Evolutionary conservation across 106 monocot species (phyloP).

Genomic region (Phalaenopsis equestris): DNA sequence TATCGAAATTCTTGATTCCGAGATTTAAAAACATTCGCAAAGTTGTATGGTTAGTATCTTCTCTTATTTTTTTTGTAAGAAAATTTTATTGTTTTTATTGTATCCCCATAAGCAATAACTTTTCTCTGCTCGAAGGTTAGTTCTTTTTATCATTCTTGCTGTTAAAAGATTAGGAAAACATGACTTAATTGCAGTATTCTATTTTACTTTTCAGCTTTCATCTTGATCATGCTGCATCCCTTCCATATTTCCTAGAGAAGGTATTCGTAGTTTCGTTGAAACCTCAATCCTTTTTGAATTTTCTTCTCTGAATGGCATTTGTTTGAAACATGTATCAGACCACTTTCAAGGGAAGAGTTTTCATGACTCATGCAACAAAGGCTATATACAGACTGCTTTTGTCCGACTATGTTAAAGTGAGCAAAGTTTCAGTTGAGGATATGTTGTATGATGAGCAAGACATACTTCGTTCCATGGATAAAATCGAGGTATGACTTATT

Average conservation of each 20-base stretch:
- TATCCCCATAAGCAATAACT: not conserved
- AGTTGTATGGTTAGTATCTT: not conserved
- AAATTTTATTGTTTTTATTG: not conserved
- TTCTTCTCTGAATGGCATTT: not conserved
- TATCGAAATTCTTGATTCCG: not conserved
- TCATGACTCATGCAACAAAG: slow-evolving; percentile 99
- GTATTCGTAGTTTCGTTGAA: slow-evolving; percentile 15
- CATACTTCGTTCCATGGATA: slow-evolving; percentile 88
- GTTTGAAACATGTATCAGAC: slow-evolving; percentile 41
- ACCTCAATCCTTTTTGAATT: not conserved
- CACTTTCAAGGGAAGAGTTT: slow-evolving; percentile 79
- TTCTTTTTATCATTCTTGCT: not conserved
- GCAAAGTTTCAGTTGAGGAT: slow-evolving; percentile 98
- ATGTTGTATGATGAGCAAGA: slow-evolving; percentile 95
- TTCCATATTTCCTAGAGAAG: slow-evolving; percentile 98
- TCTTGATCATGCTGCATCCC: slow-evolving; percentile 93
- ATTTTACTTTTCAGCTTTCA: slow-evolving; percentile 69
- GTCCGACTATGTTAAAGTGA: slow-evolving; percentile 97
- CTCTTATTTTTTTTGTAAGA: not conserved
- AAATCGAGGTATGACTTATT: slow-evolving; percentile 68
- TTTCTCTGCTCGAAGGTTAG: not conserved
- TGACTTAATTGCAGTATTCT: slow-evolving; percentile 3
- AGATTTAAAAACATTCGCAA: not conserved
- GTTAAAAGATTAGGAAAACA: not conserved
- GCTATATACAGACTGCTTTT: slow-evolving; percentile 84